Conservation (phyloP, 331 rosid species). For the Telfairia occidentalis region DNA sequence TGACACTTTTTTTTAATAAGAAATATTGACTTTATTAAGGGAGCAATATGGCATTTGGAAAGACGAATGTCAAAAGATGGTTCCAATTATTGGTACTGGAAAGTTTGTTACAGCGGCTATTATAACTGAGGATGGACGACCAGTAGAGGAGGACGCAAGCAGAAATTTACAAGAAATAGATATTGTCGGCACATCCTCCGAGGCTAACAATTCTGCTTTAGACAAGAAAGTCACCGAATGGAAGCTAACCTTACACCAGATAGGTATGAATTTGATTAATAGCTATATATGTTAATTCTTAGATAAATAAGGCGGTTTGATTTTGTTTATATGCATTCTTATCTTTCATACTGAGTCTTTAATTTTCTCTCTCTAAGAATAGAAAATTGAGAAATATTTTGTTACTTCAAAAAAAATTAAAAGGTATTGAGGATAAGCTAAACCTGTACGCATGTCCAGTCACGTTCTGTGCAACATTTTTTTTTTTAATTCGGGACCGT, state of each 20-base stretch:
- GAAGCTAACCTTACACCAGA: conserved; percentile 69
- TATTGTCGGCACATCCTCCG: neutral
- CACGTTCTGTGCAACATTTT: neutral
- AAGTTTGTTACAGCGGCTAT: conserved; percentile 54
- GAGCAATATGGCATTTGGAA: conserved; percentile 62
- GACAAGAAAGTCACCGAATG: conserved; percentile 68
- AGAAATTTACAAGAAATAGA: conserved; percentile 8
- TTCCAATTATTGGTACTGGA: conserved; percentile 66
- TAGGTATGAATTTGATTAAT: conserved; percentile 43
- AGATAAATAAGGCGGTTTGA: neutral
- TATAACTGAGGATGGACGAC: conserved; percentile 37
- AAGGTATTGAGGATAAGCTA: neutral
- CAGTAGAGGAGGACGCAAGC: conserved; percentile 28
- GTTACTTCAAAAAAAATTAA: neutral
- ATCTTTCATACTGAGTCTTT: neutral
- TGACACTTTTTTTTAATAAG: neutral
- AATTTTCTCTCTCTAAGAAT: neutral
- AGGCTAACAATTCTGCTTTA: conserved; percentile 17
- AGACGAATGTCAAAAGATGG: conserved; percentile 77
- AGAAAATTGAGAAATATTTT: neutral
- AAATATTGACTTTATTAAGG: conserved; percentile 34
- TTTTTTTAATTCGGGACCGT: no score
- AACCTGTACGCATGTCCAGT: neutral
- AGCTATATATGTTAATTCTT: neutral
- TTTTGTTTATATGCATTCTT: neutral